A percentile compares a stretch with the other conserved stretches of the same genome.
Conservation (phyloP, 169 alveolate species). For the Blepharisma undulans region DNA sequence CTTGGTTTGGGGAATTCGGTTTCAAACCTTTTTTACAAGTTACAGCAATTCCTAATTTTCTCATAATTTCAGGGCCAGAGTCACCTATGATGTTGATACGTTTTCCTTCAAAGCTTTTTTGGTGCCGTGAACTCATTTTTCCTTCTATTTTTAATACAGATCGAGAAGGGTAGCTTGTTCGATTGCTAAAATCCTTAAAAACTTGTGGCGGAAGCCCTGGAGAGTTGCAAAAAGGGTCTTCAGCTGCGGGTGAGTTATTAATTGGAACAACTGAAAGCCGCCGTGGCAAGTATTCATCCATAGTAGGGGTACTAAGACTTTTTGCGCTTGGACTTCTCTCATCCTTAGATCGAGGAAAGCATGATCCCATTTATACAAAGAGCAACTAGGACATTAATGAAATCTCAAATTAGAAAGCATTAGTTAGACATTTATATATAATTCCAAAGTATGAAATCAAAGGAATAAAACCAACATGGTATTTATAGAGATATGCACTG, state of each 20-base stretch:
- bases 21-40: slow-evolving; percentile 83
- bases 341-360: neutral
- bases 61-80: neutral
- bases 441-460: neutral
- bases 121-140: neutral
- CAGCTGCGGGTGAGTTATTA: neutral
- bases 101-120: neutral
- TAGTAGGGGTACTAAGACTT: neutral
- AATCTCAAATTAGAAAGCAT: neutral
- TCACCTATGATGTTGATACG: neutral
- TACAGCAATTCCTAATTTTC: slow-evolving; percentile 3
- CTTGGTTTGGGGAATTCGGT: slow-evolving; percentile 90
- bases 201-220: neutral
- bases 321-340: neutral
- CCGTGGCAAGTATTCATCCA: neutral
- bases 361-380: neutral
- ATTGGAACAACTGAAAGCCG: neutral
- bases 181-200: neutral
- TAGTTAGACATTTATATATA: neutral
- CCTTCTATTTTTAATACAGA: neutral
- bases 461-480: neutral
- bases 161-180: neutral
- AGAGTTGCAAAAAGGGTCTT: neutral
- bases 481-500: neutral
- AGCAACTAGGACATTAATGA: neutral